Conservation (phyloP, 306 rosid species). For the Vigna radiata region DNA sequence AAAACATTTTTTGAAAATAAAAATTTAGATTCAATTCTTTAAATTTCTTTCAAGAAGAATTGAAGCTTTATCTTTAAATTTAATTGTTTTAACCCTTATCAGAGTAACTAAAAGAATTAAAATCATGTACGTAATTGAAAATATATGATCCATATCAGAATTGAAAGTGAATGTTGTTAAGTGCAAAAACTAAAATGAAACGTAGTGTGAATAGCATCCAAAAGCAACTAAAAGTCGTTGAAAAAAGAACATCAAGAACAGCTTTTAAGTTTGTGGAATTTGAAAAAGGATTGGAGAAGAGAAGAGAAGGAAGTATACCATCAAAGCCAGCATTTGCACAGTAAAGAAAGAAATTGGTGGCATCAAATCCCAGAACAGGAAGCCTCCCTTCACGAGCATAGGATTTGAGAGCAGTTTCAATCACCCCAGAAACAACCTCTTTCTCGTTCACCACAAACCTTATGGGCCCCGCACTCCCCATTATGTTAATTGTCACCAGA, state of each 20-base stretch:
- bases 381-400: constrained; percentile 91
- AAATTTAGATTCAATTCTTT: background rate
- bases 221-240: too few species aligned
- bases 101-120: too few species aligned
- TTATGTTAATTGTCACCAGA: constrained; percentile 69
- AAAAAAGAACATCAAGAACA: too few species aligned
- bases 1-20: background rate
- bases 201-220: too few species aligned
- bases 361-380: constrained; percentile 77
- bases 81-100: too few species aligned
- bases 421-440: constrained; percentile 72
- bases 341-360: constrained; percentile 70
- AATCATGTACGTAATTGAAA: too few species aligned
- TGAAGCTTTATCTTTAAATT: too few species aligned
- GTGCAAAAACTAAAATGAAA: too few species aligned
- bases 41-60: too few species aligned
- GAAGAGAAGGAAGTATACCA: constrained; percentile 55
- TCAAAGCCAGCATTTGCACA: constrained; percentile 65
- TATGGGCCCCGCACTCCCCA: constrained; percentile 90
- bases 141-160: too few species aligned
- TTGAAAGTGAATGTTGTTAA: too few species aligned
- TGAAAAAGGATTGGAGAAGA: background rate
- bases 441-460: constrained; percentile 77
- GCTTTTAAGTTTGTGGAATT: too few species aligned
- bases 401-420: constrained; percentile 71